Conservation (phyloP, 495 filamentous ascomycete genomes). For the Peziza echinospora region DNA sequence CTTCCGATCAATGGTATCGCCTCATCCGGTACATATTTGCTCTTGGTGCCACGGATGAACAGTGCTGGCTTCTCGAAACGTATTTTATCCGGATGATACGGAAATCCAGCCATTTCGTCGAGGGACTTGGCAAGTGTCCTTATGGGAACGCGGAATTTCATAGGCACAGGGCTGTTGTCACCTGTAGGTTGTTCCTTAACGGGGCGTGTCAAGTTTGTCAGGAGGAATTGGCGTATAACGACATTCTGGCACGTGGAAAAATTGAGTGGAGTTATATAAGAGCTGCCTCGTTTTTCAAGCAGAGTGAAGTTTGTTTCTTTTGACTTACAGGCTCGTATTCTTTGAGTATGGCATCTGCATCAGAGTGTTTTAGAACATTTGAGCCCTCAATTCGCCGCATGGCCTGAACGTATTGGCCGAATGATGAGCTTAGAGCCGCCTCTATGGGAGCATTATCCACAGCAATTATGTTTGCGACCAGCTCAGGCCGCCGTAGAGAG, state of each 20-base stretch:
- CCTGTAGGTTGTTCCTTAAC: constrained; percentile 19
- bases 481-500: constrained; percentile 42
- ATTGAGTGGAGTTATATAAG: background rate
- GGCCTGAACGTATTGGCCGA: constrained; percentile 59
- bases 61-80: constrained; percentile 58
- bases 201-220: constrained; percentile 60
- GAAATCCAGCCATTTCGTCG: constrained; percentile 63
- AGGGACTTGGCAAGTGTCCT: constrained; percentile 34
- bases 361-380: constrained; percentile 40
- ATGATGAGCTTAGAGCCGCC: constrained; percentile 46
- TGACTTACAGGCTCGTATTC: constrained; percentile 46
- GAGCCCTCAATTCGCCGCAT: constrained; percentile 63
- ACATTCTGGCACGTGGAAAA: constrained; percentile 26
- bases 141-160: constrained; percentile 39
- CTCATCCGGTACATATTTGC: constrained; percentile 71
- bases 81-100: constrained; percentile 40
- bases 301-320: constrained; percentile 4
- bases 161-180: background rate
- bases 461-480: constrained; percentile 47
- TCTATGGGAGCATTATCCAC: constrained; percentile 90
- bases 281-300: background rate
- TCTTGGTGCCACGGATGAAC: constrained; percentile 64
- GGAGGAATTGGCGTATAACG: constrained; percentile 69
- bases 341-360: constrained; percentile 60
- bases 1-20: constrained; percentile 65